Base-by-base conservation (phyloP, 169 alveolate genomes). In the Eimeria falciformis region DNA sequence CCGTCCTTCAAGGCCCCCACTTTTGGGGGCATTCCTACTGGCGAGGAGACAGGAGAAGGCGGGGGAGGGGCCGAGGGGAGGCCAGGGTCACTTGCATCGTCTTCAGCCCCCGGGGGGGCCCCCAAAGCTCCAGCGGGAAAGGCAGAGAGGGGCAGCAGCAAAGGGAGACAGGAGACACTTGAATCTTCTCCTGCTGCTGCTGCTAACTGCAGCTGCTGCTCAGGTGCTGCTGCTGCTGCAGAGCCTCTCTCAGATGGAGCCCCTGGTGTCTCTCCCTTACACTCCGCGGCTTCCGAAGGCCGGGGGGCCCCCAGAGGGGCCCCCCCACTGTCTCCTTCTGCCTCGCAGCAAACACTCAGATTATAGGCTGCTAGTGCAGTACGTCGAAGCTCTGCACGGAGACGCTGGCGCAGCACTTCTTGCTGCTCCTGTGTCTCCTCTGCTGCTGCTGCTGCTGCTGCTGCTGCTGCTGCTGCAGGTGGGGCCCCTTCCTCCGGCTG, bases 111-210 rank as follows among this genome's bases (percentile, higher is more conserved):
- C 14, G 50, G 43, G 7, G 29, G 83, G 3, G 83, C 56, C 83
- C 18, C 83, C 23, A 23, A 50, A 37, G 40, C 83, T 3, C 23
- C 83, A 3, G 29, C 55, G 25, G 83, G 83, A 50, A 71, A 40
- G 5, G 56, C 83, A 18, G 83, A 50, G 18, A 71, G 29, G 3
- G 83, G 83, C 83, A 71, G 56, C 58, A 71, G 83, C 83, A 9
- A 7, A 14, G 29, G 58, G 47, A 23, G 47, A n/a, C 23, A 7
- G 47, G 29, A 11, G 29, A 33, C 14, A 11, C n/a, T 27, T 18
- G 47, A 12, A 0, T 25, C 83, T 71, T 21, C 29, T 71, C 58
- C 23, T 29, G 83, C 23, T 29, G 56, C 58, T 40, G 56, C 50
- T 29, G 83, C 83, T 33, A 33, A 7, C 56, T 1, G n/a, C 56